Evolutionary conservation across 768 basidiomycete genomes (phyloP).

Genomic region (Hygrophorus russula): DNA sequence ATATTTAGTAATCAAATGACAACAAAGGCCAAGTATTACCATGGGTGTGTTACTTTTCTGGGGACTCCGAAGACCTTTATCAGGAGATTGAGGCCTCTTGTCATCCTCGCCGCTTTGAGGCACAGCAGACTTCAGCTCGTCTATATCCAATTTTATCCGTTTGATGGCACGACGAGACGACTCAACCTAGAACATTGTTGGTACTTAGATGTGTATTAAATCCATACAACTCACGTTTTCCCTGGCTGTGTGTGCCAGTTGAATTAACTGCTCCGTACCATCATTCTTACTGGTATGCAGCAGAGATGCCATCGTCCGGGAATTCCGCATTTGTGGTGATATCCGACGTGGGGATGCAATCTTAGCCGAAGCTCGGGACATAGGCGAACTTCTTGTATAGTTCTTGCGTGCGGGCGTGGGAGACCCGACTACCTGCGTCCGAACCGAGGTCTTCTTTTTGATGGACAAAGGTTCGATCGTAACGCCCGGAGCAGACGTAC

Average conservation of each 20-base stretch:
- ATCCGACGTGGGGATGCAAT: conserved; percentile 40
- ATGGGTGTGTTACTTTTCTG: not conserved
- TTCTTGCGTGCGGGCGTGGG: conserved; percentile 28
- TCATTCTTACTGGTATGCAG: conserved; percentile 22
- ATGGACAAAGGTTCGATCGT: conserved; percentile 71
- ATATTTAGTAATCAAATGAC: not conserved
- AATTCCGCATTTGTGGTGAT: conserved; percentile 41
- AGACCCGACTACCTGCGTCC: conserved; percentile 25
- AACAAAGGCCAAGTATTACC: not conserved
- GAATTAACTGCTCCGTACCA: conserved; percentile 33
- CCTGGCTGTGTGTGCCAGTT: conserved; percentile 41
- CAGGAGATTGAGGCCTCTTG: conserved; percentile 43
- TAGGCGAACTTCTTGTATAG: conserved; percentile 40
- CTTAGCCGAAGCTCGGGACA: conserved; percentile 32
- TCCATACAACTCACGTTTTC: conserved; percentile 46
- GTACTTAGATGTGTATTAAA: not conserved
- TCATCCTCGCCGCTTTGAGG: conserved; percentile 18
- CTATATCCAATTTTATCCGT: conserved; percentile 63
- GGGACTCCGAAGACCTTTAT: conserved; percentile 25
- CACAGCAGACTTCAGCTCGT: conserved; percentile 23
- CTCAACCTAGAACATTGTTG: conserved; percentile 41
- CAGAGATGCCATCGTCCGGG: conserved; percentile 20
- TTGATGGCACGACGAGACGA: conserved; percentile 62
- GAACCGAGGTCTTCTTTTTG: conserved; percentile 70
- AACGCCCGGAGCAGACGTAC: conserved; percentile 24